Percentiles rank a stretch among this genome's conserved stretches.
Conservation (phyloP, 2,329 filamentous ascomycete species). For the Colletotrichum sansevieriae region DNA sequence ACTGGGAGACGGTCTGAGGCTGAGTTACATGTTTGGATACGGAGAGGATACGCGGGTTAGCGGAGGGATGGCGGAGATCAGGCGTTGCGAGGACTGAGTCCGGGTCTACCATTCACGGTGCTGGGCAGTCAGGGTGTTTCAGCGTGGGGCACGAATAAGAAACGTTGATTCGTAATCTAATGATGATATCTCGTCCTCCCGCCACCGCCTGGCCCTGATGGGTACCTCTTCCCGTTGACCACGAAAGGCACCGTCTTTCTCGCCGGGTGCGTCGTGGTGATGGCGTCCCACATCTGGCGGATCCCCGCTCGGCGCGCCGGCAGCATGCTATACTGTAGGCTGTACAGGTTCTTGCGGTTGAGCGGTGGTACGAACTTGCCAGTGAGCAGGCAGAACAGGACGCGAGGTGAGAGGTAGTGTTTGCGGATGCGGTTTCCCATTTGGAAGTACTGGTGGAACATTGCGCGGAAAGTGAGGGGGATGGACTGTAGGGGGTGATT, state of each 20-base stretch:
- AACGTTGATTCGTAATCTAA: slow-evolving; percentile 38
- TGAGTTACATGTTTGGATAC: slow-evolving; percentile 27
- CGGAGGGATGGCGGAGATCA: slow-evolving; percentile 15
- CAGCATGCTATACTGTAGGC: slow-evolving; percentile 97
- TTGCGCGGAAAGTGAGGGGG: slow-evolving; percentile 88
- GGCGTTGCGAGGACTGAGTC: slow-evolving; percentile 9
- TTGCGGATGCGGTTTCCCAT: slow-evolving; percentile 92
- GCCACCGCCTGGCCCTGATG: slow-evolving; percentile 33
- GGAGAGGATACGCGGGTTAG: slow-evolving; percentile 25
- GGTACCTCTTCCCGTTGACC: slow-evolving; percentile 47
- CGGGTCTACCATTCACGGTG: neutral
- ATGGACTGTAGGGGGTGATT: slow-evolving; percentile 72
- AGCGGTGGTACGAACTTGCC: slow-evolving; percentile 96
- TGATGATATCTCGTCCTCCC: slow-evolving; percentile 42
- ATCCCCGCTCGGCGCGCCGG: slow-evolving; percentile 85
- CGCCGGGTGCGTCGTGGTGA: slow-evolving; percentile 66
- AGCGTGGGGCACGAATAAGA: neutral
- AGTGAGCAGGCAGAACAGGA: slow-evolving; percentile 88
- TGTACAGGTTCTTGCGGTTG: slow-evolving; percentile 93
- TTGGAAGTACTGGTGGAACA: slow-evolving; percentile 98
- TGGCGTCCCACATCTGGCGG: slow-evolving; percentile 84
- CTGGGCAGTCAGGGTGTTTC: neutral
- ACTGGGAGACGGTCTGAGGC: slow-evolving; percentile 3
- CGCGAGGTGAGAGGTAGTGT: slow-evolving; percentile 91
- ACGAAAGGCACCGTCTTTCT: slow-evolving; percentile 58